A percentile compares a stretch with the other conserved stretches of the same genome.
Evolutionary conservation across 108 stramenopile genomes (phyloP).

Genomic region (Stephanodiscus minutulus): DNA sequence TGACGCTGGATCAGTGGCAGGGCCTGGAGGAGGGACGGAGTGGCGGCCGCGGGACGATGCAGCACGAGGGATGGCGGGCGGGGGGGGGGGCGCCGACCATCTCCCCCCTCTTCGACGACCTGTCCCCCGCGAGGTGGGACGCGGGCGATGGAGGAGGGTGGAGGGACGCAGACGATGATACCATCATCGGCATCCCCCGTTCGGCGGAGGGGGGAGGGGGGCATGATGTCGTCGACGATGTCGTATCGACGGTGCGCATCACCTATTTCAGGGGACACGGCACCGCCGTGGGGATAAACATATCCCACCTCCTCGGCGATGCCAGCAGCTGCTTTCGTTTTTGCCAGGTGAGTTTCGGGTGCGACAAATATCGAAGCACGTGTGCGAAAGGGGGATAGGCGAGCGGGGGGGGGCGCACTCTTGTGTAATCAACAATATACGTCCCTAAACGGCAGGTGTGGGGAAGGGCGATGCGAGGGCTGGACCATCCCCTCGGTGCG

Average conservation of each 20-base stretch:
- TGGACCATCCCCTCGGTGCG: slow-evolving; percentile 19
- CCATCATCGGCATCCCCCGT: too few species aligned
- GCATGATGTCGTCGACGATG: neutral
- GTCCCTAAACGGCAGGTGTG: slow-evolving; percentile 13
- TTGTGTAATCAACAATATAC: neutral
- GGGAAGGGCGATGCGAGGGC: slow-evolving; percentile 32
- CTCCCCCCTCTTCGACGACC: slow-evolving; percentile 32
- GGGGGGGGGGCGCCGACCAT: slow-evolving; percentile 28
- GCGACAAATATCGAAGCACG: too few species aligned
- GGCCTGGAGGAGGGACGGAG: neutral
- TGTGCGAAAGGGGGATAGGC: too few species aligned
- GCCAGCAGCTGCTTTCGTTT: slow-evolving; percentile 26
- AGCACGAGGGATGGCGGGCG: slow-evolving; percentile 18
- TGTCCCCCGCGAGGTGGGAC: slow-evolving; percentile 4
- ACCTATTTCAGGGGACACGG: slow-evolving; percentile 28
- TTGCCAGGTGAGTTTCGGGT: neutral
- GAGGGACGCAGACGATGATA: neutral
- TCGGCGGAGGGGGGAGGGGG: neutral
- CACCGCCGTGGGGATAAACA: slow-evolving; percentile 33
- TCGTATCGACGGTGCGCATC: slow-evolving; percentile 13
- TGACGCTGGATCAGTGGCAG: slow-evolving; percentile 19
- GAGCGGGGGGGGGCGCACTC: too few species aligned
- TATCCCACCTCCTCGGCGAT: slow-evolving; percentile 24
- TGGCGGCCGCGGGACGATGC: slow-evolving; percentile 1
- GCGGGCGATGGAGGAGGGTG: neutral